phyloP scores from a whole-genome alignment of 257 asterid species.

The Galeopsis tetrahit region DNA sequence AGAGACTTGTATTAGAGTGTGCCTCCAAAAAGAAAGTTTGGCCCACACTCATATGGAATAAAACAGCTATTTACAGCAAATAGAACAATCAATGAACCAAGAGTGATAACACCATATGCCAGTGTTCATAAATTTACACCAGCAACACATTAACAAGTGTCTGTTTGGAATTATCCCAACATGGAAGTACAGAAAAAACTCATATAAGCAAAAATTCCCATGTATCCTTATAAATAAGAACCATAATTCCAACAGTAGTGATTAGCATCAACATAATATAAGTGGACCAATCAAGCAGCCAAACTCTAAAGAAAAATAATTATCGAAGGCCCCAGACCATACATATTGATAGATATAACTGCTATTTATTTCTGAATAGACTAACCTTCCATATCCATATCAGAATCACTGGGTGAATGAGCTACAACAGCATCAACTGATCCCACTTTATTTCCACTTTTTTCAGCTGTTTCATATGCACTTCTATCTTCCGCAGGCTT shows the following conservation, averaged over 20 bases:
- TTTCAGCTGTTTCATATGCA: constrained; percentile 40
- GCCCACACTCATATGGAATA: neutral
- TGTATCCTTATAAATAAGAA: no score
- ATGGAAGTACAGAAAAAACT: no score
- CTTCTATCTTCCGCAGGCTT: constrained; percentile 41
- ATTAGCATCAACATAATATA: no score
- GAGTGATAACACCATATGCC: constrained; percentile 11
- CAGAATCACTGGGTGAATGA: constrained; percentile 66
- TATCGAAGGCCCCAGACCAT: no score
- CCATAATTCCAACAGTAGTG: no score
- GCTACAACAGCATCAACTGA: constrained; percentile 43
- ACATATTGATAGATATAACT: no score
- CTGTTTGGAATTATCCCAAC: constrained; percentile 4
- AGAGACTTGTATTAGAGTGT: neutral
- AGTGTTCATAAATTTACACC: constrained; percentile 26
- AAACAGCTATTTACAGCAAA: constrained; percentile 7
- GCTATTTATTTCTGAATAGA: no score
- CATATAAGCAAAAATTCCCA: no score
- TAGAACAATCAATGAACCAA: constrained; percentile 27
- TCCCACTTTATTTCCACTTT: constrained; percentile 42
- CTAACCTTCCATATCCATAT: constrained; percentile 98
- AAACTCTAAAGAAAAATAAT: no score
- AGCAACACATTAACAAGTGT: constrained; percentile 29
- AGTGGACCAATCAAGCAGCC: no score
- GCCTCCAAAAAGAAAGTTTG: neutral